phyloP scores from a whole-genome alignment of 2,329 filamentous ascomycete species.

The Trichophyton equinum region DNA sequence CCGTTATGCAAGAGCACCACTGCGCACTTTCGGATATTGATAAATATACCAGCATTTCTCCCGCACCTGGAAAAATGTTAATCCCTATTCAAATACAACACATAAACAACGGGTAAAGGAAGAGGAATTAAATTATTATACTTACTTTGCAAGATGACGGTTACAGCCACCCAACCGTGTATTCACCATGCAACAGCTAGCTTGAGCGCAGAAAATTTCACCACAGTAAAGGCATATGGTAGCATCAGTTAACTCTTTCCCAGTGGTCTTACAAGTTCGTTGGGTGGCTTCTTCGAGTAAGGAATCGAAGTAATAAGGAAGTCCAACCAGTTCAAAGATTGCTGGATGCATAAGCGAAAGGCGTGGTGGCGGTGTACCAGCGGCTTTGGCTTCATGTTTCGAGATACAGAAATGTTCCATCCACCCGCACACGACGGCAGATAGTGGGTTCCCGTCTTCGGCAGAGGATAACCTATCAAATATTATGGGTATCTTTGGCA shows the following conservation, averaged over 20 bases:
- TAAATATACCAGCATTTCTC: slow-evolving; percentile 78
- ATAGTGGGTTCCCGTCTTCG: slow-evolving; percentile 31
- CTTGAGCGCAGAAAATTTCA: slow-evolving; percentile 92
- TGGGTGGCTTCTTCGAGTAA: slow-evolving; percentile 85
- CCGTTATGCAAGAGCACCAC: slow-evolving; percentile 73
- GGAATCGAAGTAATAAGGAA: slow-evolving; percentile 83
- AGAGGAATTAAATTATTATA: not conserved
- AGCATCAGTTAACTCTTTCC: slow-evolving; percentile 82
- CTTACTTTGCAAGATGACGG: slow-evolving; percentile 76
- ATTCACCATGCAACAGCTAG: slow-evolving; percentile 67
- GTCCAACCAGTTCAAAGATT: slow-evolving; percentile 85
- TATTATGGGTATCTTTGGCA: slow-evolving; percentile 70
- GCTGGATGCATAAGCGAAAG: slow-evolving; percentile 62
- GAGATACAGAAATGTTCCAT: slow-evolving; percentile 41
- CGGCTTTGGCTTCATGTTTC: slow-evolving; percentile 19
- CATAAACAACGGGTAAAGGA: slow-evolving; percentile 18
- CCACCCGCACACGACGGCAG: slow-evolving; percentile 54
- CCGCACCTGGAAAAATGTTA: slow-evolving; percentile 53
- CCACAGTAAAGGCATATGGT: slow-evolving; percentile 90
- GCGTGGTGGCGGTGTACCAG: slow-evolving; percentile 10
- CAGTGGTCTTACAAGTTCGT: slow-evolving; percentile 72
- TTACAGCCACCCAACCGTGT: slow-evolving; percentile 70
- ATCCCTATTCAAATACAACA: slow-evolving; percentile 2
- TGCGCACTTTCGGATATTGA: slow-evolving; percentile 93
- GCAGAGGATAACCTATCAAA: slow-evolving; percentile 45